Conservation (phyloP, 1,284 basidiomycete species). For the Bjerkandera adusta region DNA sequence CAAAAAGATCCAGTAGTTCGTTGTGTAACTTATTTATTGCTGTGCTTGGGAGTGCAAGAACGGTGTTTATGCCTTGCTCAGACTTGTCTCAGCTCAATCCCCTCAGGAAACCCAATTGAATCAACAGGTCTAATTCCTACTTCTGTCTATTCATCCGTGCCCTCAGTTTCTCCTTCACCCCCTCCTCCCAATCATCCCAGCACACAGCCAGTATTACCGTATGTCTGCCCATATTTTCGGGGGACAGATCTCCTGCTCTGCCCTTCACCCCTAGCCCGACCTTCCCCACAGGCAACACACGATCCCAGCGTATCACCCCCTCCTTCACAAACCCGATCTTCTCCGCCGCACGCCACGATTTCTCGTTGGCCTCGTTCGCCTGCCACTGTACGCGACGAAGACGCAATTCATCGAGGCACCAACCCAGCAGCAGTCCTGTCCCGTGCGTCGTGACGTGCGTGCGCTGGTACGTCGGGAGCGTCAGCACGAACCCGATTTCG, state of each 20-base stretch:
- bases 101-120: too few relatives aligned
- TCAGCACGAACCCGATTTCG: constrained; percentile 52
- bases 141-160: constrained; percentile 11
- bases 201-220: constrained; percentile 48
- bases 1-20: constrained; percentile 34
- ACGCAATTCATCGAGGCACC: constrained; percentile 56
- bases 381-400: constrained; percentile 66
- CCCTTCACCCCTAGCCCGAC: constrained; percentile 9
- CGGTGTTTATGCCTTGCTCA: too few relatives aligned
- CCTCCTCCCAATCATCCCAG: constrained; percentile 65
- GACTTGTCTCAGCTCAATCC: too few relatives aligned
- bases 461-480: constrained; percentile 58
- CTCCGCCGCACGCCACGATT: constrained; percentile 51
- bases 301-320: constrained; percentile 50
- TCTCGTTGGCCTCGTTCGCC: constrained; percentile 50
- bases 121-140: too few relatives aligned
- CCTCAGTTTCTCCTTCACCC: constrained; percentile 40
- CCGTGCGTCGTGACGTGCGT: constrained; percentile 67
- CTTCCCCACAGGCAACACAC: constrained; percentile 35
- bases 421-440: constrained; percentile 55
- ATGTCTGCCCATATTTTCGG: constrained; percentile 41
- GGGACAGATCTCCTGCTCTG: constrained; percentile 38
- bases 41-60: too few relatives aligned
- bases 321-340: constrained; percentile 64
- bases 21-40: too few relatives aligned